These are phyloP conservation scores for Aspergillus wentii DNA, from an alignment of 495 filamentous ascomycete genomes.

Conservation along the genomic window DNA sequence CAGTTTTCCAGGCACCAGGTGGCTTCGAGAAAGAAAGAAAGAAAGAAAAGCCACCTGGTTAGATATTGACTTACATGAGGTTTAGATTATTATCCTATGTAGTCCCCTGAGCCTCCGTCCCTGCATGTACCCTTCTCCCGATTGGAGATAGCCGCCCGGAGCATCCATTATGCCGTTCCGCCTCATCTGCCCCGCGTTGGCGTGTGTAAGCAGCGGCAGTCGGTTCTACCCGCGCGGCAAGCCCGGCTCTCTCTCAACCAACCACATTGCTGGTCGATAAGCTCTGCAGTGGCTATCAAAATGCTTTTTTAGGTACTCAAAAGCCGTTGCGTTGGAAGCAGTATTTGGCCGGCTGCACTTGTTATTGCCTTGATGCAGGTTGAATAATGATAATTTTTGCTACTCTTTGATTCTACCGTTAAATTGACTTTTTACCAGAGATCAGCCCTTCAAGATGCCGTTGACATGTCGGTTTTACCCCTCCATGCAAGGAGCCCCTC, in stretches of 20 bases:
- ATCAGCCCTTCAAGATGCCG: constrained; percentile 25
- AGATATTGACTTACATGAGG: too few species aligned
- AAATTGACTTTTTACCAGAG: constrained; percentile 3
- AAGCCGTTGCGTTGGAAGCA: background rate
- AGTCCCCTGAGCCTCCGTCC: constrained; percentile 9
- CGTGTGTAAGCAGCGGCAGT: constrained; percentile 13
- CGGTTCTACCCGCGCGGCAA: constrained; percentile 8
- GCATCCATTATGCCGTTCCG: constrained; percentile 10
- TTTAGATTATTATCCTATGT: constrained; percentile 9
- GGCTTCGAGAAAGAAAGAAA: too few species aligned
- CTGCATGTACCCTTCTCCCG: constrained; percentile 4
- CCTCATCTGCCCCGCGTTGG: constrained; percentile 9
- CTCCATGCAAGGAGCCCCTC: background rate
- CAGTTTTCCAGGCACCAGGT: too few species aligned
- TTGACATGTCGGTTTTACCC: constrained; percentile 34
- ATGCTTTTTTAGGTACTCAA: background rate
- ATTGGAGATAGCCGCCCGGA: constrained; percentile 10
- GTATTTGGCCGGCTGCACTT: background rate
- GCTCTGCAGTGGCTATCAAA: background rate
- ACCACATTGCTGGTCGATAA: constrained; percentile 11
- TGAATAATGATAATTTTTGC: constrained; percentile 1
- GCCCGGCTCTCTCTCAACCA: constrained; percentile 11
- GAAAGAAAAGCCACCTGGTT: too few species aligned
- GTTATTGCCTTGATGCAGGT: background rate
- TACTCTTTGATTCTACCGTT: constrained; percentile 3